phyloP scores from a whole-genome alignment of 495 filamentous ascomycete genomes.

The Xylaria venustula region DNA sequence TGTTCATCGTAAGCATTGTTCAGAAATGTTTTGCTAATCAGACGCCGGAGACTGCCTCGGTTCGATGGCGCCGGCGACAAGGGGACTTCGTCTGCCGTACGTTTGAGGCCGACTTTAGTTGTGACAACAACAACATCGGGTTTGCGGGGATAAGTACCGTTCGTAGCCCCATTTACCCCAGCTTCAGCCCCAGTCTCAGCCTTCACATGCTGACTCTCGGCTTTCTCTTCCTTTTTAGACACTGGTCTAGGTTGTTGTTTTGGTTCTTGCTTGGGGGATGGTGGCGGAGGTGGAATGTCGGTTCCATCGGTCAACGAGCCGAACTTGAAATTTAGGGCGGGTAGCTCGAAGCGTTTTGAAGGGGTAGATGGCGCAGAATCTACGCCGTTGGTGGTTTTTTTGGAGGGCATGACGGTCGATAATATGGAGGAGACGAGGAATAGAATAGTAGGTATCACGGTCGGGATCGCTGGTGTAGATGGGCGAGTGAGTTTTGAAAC shows the following conservation, averaged over 20 bases:
- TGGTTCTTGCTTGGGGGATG: slow-evolving; percentile 45
- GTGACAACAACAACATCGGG: slow-evolving; percentile 27
- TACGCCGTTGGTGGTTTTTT: slow-evolving; percentile 20
- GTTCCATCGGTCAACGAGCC: slow-evolving; percentile 56
- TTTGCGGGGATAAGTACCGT: slow-evolving; percentile 35
- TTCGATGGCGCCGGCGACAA: slow-evolving; percentile 44
- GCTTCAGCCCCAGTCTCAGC: no score
- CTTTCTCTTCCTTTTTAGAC: neutral
- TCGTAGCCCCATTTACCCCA: slow-evolving; percentile 31
- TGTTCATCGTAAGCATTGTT: slow-evolving; percentile 46
- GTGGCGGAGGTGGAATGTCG: slow-evolving; percentile 54
- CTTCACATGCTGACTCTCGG: slow-evolving; percentile 8
- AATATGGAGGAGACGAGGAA: neutral
- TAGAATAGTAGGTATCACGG: neutral
- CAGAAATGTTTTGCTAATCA: slow-evolving; percentile 45
- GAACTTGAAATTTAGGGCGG: slow-evolving; percentile 50
- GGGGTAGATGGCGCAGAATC: slow-evolving; percentile 16
- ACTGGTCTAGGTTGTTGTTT: slow-evolving; percentile 36
- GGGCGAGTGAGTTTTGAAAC: neutral
- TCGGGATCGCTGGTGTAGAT: neutral
- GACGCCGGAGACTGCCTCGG: slow-evolving; percentile 45
- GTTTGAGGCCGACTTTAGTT: slow-evolving; percentile 34
- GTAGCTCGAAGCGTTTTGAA: slow-evolving; percentile 52
- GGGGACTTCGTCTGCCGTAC: slow-evolving; percentile 42
- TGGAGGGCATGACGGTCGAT: slow-evolving; percentile 21